These are phyloP conservation scores for Galerina sulciceps DNA, from an alignment of 768 basidiomycete genomes.

Conservation along the genomic window DNA sequence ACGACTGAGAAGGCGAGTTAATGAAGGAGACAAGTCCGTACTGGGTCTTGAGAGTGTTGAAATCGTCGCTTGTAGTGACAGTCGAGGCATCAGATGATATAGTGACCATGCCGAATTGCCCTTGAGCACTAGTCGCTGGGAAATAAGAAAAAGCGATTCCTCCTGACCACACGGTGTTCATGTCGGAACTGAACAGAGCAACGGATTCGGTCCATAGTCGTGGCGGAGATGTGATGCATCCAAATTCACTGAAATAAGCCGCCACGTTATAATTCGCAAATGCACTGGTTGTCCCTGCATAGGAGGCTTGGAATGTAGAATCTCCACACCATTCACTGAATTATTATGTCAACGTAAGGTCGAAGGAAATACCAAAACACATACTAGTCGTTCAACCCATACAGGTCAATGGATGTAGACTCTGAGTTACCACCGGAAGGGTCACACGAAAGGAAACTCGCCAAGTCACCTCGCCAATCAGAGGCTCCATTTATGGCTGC, in stretches of 20 bases:
- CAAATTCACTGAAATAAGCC: slow-evolving; percentile 91
- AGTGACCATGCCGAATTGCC: slow-evolving; percentile 86
- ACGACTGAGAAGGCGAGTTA: slow-evolving; percentile 56
- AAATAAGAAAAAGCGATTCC: slow-evolving; percentile 92
- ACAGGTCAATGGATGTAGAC: slow-evolving; percentile 76
- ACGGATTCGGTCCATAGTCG: slow-evolving; percentile 82
- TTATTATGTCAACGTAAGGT: slow-evolving; percentile 5
- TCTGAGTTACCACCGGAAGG: slow-evolving; percentile 54
- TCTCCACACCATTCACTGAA: slow-evolving; percentile 83
- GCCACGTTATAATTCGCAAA: slow-evolving; percentile 74
- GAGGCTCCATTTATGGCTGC: slow-evolving; percentile 79
- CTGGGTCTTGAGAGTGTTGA: slow-evolving; percentile 62
- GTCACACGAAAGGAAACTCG: slow-evolving; percentile 83
- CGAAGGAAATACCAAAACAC: slow-evolving; percentile 30
- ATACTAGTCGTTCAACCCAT: slow-evolving; percentile 87
- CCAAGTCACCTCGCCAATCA: slow-evolving; percentile 66
- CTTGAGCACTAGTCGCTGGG: slow-evolving; percentile 72
- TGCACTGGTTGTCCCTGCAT: slow-evolving; percentile 55
- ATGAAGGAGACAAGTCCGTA: slow-evolving; percentile 61
- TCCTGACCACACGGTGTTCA: slow-evolving; percentile 85
- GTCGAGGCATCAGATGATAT: slow-evolving; percentile 68
- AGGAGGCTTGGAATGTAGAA: slow-evolving; percentile 58
- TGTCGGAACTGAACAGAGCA: slow-evolving; percentile 71
- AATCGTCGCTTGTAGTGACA: slow-evolving; percentile 73
- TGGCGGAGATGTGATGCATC: slow-evolving; percentile 64